phyloP scores from a whole-genome alignment of 2,329 filamentous ascomycete genomes.

The Fusarium marasasianum region DNA sequence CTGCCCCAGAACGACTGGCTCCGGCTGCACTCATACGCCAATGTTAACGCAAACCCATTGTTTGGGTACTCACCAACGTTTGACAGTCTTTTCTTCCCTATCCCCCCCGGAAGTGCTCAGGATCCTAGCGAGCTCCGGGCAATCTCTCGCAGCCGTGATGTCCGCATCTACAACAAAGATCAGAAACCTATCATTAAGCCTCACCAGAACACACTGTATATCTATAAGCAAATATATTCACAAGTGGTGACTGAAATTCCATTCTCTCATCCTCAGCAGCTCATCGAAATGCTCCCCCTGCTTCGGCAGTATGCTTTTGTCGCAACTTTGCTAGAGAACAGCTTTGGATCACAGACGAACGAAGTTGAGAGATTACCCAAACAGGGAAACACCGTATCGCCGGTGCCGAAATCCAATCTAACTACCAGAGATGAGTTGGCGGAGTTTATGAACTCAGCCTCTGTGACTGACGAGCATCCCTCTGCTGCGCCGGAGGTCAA shows the following conservation, averaged over 20 bases:
- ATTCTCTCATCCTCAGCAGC: constrained; percentile 80
- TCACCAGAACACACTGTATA: constrained; percentile 70
- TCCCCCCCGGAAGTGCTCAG: constrained; percentile 57
- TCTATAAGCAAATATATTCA: constrained; percentile 78
- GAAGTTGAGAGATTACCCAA: constrained; percentile 22
- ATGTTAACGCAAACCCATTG: constrained; percentile 53
- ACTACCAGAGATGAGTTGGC: constrained; percentile 48
- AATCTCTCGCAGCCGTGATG: constrained; percentile 59
- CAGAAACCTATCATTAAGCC: constrained; percentile 44
- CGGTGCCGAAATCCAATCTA: constrained; percentile 21
- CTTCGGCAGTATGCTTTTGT: constrained; percentile 81
- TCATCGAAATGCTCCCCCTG: constrained; percentile 77
- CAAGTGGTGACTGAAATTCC: constrained; percentile 73
- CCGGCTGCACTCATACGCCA: constrained; percentile 68
- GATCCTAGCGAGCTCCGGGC: constrained; percentile 68
- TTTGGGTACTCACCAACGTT: constrained; percentile 57
- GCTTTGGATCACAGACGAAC: constrained; percentile 58
- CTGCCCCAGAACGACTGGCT: constrained; percentile 72
- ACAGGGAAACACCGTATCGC: not conserved
- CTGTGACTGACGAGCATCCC: not conserved
- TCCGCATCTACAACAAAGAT: constrained; percentile 54
- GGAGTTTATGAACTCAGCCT: constrained; percentile 43
- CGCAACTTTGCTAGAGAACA: constrained; percentile 69
- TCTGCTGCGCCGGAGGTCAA: constrained; percentile 38
- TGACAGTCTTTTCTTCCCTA: constrained; percentile 67